Conservation (phyloP, 306 rosid species). For the Ormosia semicastrata region DNA sequence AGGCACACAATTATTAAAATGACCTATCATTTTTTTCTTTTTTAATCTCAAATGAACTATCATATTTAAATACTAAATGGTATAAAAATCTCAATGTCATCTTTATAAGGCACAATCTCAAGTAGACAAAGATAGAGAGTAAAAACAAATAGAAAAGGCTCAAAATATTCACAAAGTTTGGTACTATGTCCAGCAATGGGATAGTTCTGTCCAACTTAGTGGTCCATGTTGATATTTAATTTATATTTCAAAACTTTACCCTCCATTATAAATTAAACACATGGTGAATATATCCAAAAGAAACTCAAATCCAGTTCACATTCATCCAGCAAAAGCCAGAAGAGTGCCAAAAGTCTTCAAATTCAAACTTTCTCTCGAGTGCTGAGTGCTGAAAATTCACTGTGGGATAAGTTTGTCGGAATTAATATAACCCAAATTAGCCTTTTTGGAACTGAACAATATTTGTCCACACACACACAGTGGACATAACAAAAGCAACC, state of each 20-base stretch:
- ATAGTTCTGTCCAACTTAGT: not conserved
- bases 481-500: not conserved
- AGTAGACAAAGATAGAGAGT: not conserved
- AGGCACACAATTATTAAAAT: not conserved
- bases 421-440: constrained; percentile 8
- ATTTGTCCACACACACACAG: not conserved
- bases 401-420: constrained; percentile 10
- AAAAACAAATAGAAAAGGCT: not conserved
- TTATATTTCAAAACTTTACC: not conserved
- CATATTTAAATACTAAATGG: not conserved
- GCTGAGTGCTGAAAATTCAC: constrained; percentile 8
- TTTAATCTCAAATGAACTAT: not conserved
- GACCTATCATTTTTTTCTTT: not conserved
- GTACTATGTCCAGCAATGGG: not conserved
- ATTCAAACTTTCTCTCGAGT: not conserved
- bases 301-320: constrained; percentile 11
- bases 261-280: not conserved
- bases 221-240: not conserved
- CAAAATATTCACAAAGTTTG: not conserved
- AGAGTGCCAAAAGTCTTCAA: constrained; percentile 6
- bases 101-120: not conserved
- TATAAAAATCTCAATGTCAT: not conserved
- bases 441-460: constrained; percentile 19
- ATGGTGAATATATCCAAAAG: not conserved
- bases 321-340: not conserved